Evolutionary conservation across 306 rosid species (phyloP), one percentile per base, ranked within the genome.

Genomic region (Dalbergia cultrata): DNA sequence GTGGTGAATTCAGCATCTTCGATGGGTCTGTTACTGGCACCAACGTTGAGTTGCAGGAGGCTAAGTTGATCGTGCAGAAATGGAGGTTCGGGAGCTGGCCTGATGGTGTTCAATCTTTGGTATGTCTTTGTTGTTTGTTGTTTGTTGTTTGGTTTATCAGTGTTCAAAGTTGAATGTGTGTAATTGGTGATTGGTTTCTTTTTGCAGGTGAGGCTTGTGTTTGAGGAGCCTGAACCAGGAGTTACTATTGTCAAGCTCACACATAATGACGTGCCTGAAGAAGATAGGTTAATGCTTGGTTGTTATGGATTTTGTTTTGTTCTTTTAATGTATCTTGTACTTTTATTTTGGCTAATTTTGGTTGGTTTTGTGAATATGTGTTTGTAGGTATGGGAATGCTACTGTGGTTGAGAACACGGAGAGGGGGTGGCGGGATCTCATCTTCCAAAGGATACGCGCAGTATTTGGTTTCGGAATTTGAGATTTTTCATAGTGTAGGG

Each of bases 371-470:
- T n/a, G 53, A 12, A 18, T 17, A 9, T 53, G 16, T 22, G 31
- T 74, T 1, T 60, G 82, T 90, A 95, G 99, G 81, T 95, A 93
- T 77, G 99, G 99, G 53, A 95, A 95, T 79, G 88, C 97, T 6
- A 95, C 98, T 39, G 99, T 95, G 83, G 96, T 87, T 84, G 99
- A 95, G 94, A 95, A 95, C 81, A 95, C 99, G 0, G 99, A 95
- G 80, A 90, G 97, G 74, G 99, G 99, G 54, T 95, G 99, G 99
- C 85, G 98, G 88, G 99, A 95, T 81, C 98, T 88, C 26, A 93
- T 95, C 8, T 95, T 95, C 89, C 95, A 93, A 75, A 93, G 91
- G 94, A 93, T 95, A 58, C 88, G 98, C 50, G 99, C 98, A 2
- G 99, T 90, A 56, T 95, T 95, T 82, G 94, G 99, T 59, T 95